These are phyloP conservation scores for Coemansia furcata DNA, from an alignment of 192 early-diverging fungal genomes.

Conservation along the genomic window DNA sequence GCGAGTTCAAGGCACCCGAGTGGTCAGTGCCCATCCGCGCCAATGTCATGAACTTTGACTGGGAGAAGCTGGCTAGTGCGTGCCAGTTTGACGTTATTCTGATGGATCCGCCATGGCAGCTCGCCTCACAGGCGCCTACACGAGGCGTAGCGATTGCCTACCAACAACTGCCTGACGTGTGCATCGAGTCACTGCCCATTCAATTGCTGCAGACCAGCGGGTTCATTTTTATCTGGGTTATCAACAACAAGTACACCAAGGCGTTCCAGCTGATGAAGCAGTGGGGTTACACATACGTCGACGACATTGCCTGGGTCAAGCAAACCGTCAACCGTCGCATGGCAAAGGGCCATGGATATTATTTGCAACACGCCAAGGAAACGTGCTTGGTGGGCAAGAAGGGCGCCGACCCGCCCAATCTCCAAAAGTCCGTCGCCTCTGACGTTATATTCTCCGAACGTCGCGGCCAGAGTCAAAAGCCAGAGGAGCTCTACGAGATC, in stretches of 20 bases:
- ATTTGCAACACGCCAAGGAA: conserved; percentile 96
- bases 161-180: conserved; percentile 92
- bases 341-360: conserved; percentile 98
- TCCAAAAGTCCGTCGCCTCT: conserved; percentile 69
- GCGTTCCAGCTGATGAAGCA: conserved; percentile 92
- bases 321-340: conserved; percentile 94
- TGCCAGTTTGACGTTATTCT: conserved; percentile 93
- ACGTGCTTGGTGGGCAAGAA: conserved; percentile 94
- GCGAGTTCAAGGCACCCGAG: conserved; percentile 85
- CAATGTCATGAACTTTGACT: conserved; percentile 95
- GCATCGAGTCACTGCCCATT: conserved; percentile 89
- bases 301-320: conserved; percentile 97
- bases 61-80: conserved; percentile 72
- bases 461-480: conserved; percentile 95
- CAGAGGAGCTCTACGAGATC: conserved; percentile 92
- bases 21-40: conserved; percentile 96
- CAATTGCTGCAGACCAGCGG: conserved; percentile 81
- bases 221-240: conserved; percentile 98
- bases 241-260: conserved; percentile 97
- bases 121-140: conserved; percentile 89
- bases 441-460: conserved; percentile 94
- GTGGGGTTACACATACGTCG: conserved; percentile 94
- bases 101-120: conserved; percentile 98
- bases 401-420: conserved; percentile 71
- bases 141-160: conserved; percentile 92